These are phyloP conservation scores for Euphorbia pulcherrima DNA, from an alignment of 345 rosid genomes.

Conservation along the genomic window DNA sequence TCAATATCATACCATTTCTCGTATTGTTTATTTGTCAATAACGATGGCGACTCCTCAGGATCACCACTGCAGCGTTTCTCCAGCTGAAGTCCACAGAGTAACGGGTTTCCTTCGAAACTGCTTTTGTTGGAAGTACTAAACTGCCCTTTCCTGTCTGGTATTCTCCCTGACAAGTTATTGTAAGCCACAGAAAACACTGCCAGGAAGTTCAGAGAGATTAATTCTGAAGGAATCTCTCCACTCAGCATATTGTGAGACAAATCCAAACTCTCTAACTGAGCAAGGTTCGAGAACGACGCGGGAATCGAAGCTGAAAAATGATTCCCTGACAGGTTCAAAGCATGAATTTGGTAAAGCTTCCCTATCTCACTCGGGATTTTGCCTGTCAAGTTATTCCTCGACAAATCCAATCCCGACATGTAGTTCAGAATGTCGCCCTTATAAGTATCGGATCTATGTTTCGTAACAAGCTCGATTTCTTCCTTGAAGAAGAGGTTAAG, in stretches of 20 bases:
- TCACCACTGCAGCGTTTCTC: not conserved
- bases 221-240: constrained; percentile 3
- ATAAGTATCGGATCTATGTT: not conserved
- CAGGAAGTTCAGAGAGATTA: not conserved
- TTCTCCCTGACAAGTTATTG: constrained; percentile 12
- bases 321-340: constrained; percentile 10
- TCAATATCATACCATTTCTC: too few species aligned
- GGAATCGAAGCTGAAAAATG: not conserved
- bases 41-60: not conserved
- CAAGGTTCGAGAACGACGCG: not conserved
- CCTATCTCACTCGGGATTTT: not conserved
- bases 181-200: constrained; percentile 4
- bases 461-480: not conserved
- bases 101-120: constrained; percentile 6
- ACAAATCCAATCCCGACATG: constrained; percentile 12
- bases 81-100: not conserved
- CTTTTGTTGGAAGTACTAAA: not conserved
- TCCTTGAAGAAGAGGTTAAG: not conserved
- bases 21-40: too few species aligned
- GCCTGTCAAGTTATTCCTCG: not conserved
- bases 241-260: constrained; percentile 2
- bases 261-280: not conserved
- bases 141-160: not conserved
- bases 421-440: not conserved
- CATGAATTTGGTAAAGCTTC: not conserved